Evolutionary conservation across 306 rosid genomes (phyloP).

Genomic region (Malus domestica): ASM211411v1 NC_041790.1:15095001-15095500

Average conservation of each 20-base stretch:
- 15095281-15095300: slow-evolving; percentile 7
- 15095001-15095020: slow-evolving; percentile 75
- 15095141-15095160: slow-evolving; percentile 19
- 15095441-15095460: too few species aligned
- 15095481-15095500: too few species aligned
- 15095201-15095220: not conserved
- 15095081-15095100: slow-evolving; percentile 14
- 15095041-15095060: slow-evolving; percentile 67
- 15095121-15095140: slow-evolving; percentile 8
- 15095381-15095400: too few species aligned
- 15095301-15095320: not conserved
- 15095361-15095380: not conserved
- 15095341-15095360: not conserved
- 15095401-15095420: too few species aligned
- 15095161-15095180: slow-evolving; percentile 23
- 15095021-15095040: slow-evolving; percentile 63
- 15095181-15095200: slow-evolving; percentile 1
- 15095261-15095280: not conserved
- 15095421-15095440: too few species aligned
- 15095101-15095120: slow-evolving; percentile 5
- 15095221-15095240: not conserved
- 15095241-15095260: too few species aligned
- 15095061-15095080: slow-evolving; percentile 31
- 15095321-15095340: not conserved
- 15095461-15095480: too few species aligned